Evolutionary conservation across 176 grass and related monocot species (phyloP).

Genomic region (Saccharum spontaneum): DNA sequence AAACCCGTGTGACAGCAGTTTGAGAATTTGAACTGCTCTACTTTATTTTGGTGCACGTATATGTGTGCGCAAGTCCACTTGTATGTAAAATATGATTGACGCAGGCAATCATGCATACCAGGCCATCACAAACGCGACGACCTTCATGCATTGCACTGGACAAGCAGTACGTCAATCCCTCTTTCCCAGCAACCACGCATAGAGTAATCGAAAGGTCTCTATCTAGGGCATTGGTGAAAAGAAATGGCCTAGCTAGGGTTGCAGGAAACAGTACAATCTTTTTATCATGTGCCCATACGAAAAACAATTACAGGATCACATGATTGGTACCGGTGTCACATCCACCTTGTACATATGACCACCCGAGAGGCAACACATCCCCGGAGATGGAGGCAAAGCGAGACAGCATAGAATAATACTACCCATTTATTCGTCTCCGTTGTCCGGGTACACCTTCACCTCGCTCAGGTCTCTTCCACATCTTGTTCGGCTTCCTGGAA

Average conservation of each 20-base stretch:
- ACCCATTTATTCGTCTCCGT: conserved; percentile 36
- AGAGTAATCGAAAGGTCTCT: conserved; percentile 27
- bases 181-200: conserved; percentile 23
- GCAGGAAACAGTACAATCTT: conserved; percentile 35
- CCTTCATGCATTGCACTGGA: conserved; percentile 1
- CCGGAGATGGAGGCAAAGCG: conserved; percentile 68
- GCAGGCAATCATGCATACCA: not conserved
- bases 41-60: not conserved
- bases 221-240: conserved; percentile 22
- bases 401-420: conserved; percentile 67
- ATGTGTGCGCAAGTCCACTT: not conserved
- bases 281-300: conserved; percentile 35
- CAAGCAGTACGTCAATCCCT: not conserved
- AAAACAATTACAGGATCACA: conserved; percentile 50
- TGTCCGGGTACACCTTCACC: conserved; percentile 16
- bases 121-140: conserved; percentile 14
- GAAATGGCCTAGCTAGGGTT: conserved; percentile 32
- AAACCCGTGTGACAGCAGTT: not conserved
- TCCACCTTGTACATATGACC: conserved; percentile 45
- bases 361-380: conserved; percentile 53
- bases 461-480: not conserved
- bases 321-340: conserved; percentile 59
- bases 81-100: not conserved
- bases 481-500: conserved; percentile 16
- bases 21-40: not conserved